These are phyloP conservation scores for Cylindrodendrum hubeiense DNA, from an alignment of 2,329 filamentous ascomycete genomes.

Conservation along the genomic window DNA sequence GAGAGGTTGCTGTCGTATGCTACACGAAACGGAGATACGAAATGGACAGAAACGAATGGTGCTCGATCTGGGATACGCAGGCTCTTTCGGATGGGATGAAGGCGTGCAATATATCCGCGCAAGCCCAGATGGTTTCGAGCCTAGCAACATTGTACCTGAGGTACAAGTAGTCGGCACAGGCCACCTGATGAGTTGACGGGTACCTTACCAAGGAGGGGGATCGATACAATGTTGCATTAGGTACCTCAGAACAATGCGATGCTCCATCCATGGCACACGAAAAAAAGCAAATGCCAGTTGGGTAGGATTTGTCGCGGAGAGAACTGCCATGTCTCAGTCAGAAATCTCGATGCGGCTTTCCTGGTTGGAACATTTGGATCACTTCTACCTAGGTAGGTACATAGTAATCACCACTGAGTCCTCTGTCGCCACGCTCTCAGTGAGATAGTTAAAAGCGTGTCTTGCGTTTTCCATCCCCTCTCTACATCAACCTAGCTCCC, in stretches of 20 bases:
- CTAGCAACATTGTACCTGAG: not conserved
- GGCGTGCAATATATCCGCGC: not conserved
- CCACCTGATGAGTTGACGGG: not conserved
- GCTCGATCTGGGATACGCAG: not conserved
- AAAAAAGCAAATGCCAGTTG: not conserved
- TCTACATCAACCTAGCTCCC: no score
- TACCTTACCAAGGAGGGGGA: not conserved
- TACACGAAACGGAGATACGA: conserved; percentile 1
- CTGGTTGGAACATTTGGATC: not conserved
- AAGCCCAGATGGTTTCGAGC: not conserved
- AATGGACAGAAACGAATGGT: not conserved
- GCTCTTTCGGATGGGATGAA: not conserved
- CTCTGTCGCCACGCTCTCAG: no score
- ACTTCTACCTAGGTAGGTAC: no score
- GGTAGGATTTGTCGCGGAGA: not conserved
- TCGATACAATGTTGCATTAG: not conserved
- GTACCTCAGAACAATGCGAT: not conserved
- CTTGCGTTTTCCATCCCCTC: no score
- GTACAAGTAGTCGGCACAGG: not conserved
- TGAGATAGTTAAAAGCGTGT: no score
- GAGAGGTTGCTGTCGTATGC: conserved; percentile 4
- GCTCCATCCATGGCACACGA: no score
- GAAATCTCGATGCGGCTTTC: not conserved
- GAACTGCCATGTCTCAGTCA: not conserved
- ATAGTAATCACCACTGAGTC: no score